Conservation (phyloP, 1,284 basidiomycete species). For the Boletus sp. region DNA sequence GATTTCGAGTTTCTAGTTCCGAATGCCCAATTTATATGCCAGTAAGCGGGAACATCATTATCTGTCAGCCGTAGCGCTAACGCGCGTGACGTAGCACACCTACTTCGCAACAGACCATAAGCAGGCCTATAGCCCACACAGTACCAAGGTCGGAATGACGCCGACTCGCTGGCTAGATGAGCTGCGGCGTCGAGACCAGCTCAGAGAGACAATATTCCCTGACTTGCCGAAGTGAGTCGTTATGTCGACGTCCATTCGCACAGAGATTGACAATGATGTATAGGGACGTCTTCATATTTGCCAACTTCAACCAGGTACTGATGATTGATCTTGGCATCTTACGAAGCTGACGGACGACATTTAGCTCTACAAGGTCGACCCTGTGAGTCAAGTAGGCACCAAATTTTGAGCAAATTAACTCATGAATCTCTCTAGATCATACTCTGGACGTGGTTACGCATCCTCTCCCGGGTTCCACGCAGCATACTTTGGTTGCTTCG, state of each 20-base stretch:
- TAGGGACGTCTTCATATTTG: constrained; percentile 53
- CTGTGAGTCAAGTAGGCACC: constrained; percentile 30
- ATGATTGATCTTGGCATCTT: constrained; percentile 1
- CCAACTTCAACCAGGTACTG: constrained; percentile 60
- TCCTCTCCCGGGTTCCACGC: constrained; percentile 47
- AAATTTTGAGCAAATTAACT: background rate
- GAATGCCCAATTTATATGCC: constrained; percentile 56
- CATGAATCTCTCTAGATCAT: constrained; percentile 33
- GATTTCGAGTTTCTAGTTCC: constrained; percentile 23
- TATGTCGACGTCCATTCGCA: background rate
- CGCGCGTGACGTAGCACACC: constrained; percentile 38
- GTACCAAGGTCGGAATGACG: constrained; percentile 12
- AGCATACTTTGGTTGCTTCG: constrained; percentile 61
- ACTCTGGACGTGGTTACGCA: constrained; percentile 55
- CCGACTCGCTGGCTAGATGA: constrained; percentile 47
- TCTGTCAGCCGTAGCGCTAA: constrained; percentile 1
- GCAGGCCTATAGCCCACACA: constrained; percentile 38
- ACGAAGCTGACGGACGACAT: constrained; percentile 17
- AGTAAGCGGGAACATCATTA: constrained; percentile 21
- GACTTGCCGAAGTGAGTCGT: constrained; percentile 42
- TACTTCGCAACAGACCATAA: constrained; percentile 64
- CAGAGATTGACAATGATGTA: background rate
- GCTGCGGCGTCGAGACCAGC: constrained; percentile 41
- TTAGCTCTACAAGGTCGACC: constrained; percentile 55
- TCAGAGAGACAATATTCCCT: constrained; percentile 46